Evolutionary conservation across 2,329 filamentous ascomycete genomes (phyloP).

Genomic region (Leptosphaerulina australis): DNA sequence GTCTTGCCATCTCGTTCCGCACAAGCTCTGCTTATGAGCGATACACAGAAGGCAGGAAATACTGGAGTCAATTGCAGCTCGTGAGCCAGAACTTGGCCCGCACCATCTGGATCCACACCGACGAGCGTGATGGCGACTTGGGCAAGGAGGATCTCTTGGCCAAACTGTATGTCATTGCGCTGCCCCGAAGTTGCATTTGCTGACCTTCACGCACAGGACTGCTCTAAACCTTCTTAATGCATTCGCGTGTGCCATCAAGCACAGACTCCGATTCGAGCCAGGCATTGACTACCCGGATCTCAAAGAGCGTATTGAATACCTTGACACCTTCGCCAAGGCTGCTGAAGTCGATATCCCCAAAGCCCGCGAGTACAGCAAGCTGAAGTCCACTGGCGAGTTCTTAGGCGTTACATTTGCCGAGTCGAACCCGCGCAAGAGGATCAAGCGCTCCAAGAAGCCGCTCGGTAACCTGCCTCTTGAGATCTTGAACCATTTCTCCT

Average conservation of each 20-base stretch:
- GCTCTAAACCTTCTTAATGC: slow-evolving; percentile 79
- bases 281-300: slow-evolving; percentile 79
- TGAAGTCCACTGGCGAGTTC: slow-evolving; percentile 72
- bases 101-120: slow-evolving; percentile 80
- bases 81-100: slow-evolving; percentile 66
- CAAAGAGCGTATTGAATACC: slow-evolving; percentile 69
- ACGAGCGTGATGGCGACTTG: slow-evolving; percentile 63
- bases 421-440: slow-evolving; percentile 76
- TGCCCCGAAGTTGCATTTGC: not conserved
- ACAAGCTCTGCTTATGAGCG: slow-evolving; percentile 79
- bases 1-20: slow-evolving; percentile 77
- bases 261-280: slow-evolving; percentile 82
- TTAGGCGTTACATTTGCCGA: slow-evolving; percentile 77
- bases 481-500: slow-evolving; percentile 73
- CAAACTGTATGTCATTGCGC: slow-evolving; percentile 60
- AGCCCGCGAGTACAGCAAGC: slow-evolving; percentile 35
- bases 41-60: slow-evolving; percentile 64
- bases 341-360: slow-evolving; percentile 55
- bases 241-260: slow-evolving; percentile 78
- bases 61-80: slow-evolving; percentile 64
- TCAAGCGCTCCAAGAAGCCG: slow-evolving; percentile 74
- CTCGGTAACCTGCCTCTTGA: slow-evolving; percentile 85
- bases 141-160: slow-evolving; percentile 71
- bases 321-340: slow-evolving; percentile 74
- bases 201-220: slow-evolving; percentile 49